Evolutionary conservation across 2,329 filamentous ascomycete genomes (phyloP).

Genomic region (Dothiorella sarmentorum): DNA sequence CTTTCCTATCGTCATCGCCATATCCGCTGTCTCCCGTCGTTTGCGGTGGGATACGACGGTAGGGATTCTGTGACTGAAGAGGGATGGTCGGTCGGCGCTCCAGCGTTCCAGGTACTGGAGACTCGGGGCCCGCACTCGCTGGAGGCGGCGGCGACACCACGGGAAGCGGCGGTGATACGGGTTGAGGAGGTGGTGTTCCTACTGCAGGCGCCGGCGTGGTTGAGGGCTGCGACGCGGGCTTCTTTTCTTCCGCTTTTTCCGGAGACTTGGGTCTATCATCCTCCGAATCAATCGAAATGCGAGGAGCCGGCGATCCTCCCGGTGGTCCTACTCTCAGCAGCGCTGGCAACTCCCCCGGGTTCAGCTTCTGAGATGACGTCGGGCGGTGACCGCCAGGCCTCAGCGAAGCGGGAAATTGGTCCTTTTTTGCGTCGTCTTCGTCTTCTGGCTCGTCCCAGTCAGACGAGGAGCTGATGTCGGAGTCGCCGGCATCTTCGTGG

Average conservation of each 20-base stretch:
- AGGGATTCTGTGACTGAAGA: slow-evolving; percentile 44
- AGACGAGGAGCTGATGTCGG: slow-evolving; percentile 25
- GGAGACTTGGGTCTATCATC: slow-evolving; percentile 22
- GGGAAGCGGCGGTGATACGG: not conserved
- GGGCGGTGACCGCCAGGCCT: slow-evolving; percentile 34
- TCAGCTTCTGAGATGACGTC: slow-evolving; percentile 15
- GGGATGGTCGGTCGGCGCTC: slow-evolving; percentile 9
- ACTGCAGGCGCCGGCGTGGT: not conserved
- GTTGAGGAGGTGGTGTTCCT: not conserved
- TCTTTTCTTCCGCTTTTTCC: slow-evolving; percentile 24
- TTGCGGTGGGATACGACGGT: slow-evolving; percentile 36
- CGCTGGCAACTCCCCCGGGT: slow-evolving; percentile 26
- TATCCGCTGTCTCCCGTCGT: slow-evolving; percentile 34
- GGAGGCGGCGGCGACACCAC: slow-evolving; percentile 23
- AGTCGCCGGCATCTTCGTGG: slow-evolving; percentile 23
- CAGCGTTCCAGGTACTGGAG: slow-evolving; percentile 29
- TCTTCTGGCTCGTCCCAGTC: slow-evolving; percentile 38
- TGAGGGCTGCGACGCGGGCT: slow-evolving; percentile 26
- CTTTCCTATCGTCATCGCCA: slow-evolving; percentile 36
- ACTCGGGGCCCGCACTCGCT: slow-evolving; percentile 27
- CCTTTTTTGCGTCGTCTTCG: slow-evolving; percentile 25
- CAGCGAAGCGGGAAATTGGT: slow-evolving; percentile 33
- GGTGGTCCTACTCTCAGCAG: slow-evolving; percentile 32
- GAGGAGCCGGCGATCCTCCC: slow-evolving; percentile 23
- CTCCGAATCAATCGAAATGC: slow-evolving; percentile 11